These are phyloP conservation scores for Sicyos edulis DNA, from an alignment of 306 rosid genomes.

Conservation along the genomic window DNA sequence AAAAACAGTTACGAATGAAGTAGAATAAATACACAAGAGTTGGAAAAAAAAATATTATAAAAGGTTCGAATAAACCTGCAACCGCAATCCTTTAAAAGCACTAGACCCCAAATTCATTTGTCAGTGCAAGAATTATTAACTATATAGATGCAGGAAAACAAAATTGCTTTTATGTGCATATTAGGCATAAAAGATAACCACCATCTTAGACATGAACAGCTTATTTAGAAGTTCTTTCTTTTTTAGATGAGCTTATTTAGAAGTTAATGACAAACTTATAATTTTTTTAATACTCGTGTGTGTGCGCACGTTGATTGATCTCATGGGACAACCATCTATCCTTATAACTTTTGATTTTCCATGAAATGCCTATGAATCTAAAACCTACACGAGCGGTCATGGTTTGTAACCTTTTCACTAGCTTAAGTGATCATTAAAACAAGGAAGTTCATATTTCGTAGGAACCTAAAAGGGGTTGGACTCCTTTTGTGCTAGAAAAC, in stretches of 20 bases:
- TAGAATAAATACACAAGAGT: constrained; percentile 5
- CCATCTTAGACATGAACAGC: not conserved
- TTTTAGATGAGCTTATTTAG: not conserved
- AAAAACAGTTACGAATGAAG: not conserved
- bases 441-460: not conserved
- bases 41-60: not conserved
- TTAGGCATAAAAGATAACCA: not conserved
- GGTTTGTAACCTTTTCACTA: not conserved
- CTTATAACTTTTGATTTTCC: not conserved
- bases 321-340: not conserved
- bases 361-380: not conserved
- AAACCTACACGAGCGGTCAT: not conserved
- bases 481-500: not conserved
- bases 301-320: not conserved
- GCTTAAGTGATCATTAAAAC: not conserved
- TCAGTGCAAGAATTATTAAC: not conserved
- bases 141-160: not conserved
- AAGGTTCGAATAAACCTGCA: not conserved
- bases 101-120: constrained; percentile 4
- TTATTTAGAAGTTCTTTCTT: not conserved
- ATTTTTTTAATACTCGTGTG: not conserved
- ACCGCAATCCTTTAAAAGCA: constrained; percentile 4
- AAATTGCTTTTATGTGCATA: not conserved
- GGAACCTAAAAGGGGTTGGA: not conserved
- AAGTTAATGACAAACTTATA: not conserved